A percentile compares a stretch with the other conserved stretches of the same genome.
phyloP scores from a whole-genome alignment of 345 rosid genomes.

The Linum usitatissimum region DNA sequence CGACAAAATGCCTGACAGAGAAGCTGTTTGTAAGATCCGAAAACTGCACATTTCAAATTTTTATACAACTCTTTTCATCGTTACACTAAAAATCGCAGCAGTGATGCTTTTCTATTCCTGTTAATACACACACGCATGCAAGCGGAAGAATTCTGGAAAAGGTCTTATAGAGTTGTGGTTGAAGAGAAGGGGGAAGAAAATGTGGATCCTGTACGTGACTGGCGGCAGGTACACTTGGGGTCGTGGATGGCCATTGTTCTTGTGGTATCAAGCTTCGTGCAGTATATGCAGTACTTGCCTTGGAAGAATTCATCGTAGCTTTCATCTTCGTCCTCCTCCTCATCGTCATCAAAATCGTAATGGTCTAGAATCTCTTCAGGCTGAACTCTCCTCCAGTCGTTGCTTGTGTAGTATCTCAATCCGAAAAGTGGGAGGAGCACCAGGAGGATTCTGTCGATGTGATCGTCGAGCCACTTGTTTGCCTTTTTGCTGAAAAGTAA shows the following conservation, averaged over 20 bases:
- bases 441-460: constrained; percentile 29
- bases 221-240: constrained; percentile 34
- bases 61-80: background rate
- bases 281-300: constrained; percentile 48
- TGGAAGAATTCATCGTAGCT: constrained; percentile 8
- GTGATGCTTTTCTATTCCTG: too few relatives aligned
- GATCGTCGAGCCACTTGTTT: constrained; percentile 18
- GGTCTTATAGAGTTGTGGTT: constrained; percentile 21
- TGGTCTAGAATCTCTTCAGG: constrained; percentile 19
- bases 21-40: background rate
- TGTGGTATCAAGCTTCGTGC: constrained; percentile 44
- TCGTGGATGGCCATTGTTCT: constrained; percentile 38
- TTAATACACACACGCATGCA: too few relatives aligned
- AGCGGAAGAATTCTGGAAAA: background rate
- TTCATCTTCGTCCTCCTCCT: constrained; percentile 4
- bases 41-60: background rate
- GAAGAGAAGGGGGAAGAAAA: constrained; percentile 30
- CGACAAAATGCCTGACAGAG: constrained; percentile 20
- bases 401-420: constrained; percentile 26
- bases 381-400: constrained; percentile 22
- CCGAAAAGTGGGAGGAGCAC: constrained; percentile 38
- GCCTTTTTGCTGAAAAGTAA: constrained; percentile 25
- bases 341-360: constrained; percentile 13
- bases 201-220: constrained; percentile 30
- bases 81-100: background rate